These are phyloP conservation scores for Leccinum disarticulatum DNA, from an alignment of 768 basidiomycete genomes.

Conservation along the genomic window DNA sequence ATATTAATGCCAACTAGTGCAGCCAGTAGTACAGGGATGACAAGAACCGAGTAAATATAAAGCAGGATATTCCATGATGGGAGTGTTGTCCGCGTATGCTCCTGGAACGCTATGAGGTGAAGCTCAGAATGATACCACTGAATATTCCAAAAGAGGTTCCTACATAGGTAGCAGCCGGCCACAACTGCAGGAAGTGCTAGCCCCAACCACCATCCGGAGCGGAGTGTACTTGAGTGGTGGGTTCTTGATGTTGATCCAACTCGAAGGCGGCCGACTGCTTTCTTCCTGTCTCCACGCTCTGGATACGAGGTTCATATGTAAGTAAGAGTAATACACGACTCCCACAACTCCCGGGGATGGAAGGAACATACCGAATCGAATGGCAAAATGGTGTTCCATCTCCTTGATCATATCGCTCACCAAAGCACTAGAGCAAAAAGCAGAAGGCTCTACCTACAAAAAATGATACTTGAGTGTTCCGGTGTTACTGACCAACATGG, in stretches of 20 bases:
- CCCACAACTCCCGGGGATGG: no score
- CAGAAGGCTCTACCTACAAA: conserved; percentile 61
- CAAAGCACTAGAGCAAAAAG: conserved; percentile 62
- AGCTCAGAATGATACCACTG: not conserved
- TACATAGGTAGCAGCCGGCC: conserved; percentile 62
- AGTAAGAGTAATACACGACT: not conserved
- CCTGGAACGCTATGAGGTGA: conserved; percentile 49
- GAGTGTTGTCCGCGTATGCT: conserved; percentile 49
- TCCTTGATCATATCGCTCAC: conserved; percentile 69
- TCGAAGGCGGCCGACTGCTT: conserved; percentile 67
- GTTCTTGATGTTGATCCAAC: conserved; percentile 48
- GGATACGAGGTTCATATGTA: not conserved
- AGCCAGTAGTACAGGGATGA: conserved; percentile 73
- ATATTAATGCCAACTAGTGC: conserved; percentile 84
- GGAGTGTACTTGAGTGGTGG: conserved; percentile 71
- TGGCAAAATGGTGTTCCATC: conserved; percentile 76
- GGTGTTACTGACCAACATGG: not conserved
- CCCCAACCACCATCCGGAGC: conserved; percentile 73
- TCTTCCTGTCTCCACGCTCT: conserved; percentile 77
- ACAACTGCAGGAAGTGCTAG: conserved; percentile 67
- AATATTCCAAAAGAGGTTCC: not conserved
- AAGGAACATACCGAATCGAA: conserved; percentile 65
- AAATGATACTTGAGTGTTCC: not conserved
- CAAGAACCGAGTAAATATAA: conserved; percentile 72
- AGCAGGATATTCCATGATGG: conserved; percentile 74